Percentiles rank a stretch among this genome's conserved stretches.
These are phyloP conservation scores for Citrus inodora DNA, from an alignment of 345 rosid species.

Conservation along the genomic window DNA sequence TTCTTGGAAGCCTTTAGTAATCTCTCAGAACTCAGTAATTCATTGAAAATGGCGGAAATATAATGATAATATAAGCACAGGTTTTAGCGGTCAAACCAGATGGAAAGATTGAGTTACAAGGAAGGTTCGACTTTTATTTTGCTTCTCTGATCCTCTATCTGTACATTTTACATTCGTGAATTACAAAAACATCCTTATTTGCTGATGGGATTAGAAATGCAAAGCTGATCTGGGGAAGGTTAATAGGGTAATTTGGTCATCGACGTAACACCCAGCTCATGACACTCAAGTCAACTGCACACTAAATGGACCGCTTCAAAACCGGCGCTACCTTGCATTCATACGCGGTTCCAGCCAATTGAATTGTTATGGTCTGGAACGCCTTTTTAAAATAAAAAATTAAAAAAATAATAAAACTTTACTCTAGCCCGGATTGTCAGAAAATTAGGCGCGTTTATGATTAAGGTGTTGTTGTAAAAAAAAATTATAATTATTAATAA, in stretches of 20 bases:
- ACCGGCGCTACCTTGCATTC: not conserved
- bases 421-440: too few species aligned
- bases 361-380: not conserved
- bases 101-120: too few species aligned
- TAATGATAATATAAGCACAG: not conserved
- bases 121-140: not conserved
- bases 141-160: too few species aligned
- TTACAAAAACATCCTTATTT: constrained; percentile 1
- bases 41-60: not conserved
- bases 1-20: not conserved
- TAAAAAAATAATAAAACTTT: too few species aligned
- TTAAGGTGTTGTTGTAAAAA: too few species aligned
- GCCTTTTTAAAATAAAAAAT: too few species aligned
- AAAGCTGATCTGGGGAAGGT: not conserved
- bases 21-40: too few species aligned
- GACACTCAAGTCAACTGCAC: not conserved
- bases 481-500: too few species aligned
- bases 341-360: not conserved
- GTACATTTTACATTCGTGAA: not conserved
- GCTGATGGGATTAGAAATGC: not conserved
- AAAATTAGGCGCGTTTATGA: accelerated
- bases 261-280: not conserved
- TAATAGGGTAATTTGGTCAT: not conserved
- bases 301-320: not conserved
- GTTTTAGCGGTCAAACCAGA: not conserved